Base-by-base conservation (phyloP, 768 basidiomycete genomes). In the Filobasidium wieringae region DNA sequence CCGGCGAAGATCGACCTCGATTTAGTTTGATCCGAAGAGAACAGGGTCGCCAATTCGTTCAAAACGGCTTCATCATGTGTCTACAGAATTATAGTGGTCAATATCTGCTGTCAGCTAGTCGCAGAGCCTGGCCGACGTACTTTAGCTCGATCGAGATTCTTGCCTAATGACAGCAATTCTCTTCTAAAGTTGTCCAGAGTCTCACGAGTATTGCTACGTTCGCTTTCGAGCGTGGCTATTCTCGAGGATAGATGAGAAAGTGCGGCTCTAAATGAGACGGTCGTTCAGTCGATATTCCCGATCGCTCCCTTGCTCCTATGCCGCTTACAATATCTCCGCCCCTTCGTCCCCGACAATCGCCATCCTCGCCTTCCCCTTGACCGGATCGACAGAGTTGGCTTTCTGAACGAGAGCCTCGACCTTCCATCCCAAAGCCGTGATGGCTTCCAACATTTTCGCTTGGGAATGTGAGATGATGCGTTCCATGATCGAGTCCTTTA, bases 401-500 rank as follows among this genome's bases (percentile, higher is more conserved):
- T 41, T 56, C 26, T 43, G 24, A 2, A 36, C 30, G 7, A 61
- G 26, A n/a, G 33, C 31, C 50, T 57, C 54, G 7, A 57, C 39
- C 52, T 50, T 53, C 9, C 30, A n/a, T 3, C 58, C 61, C n/a
- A 68, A 59, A 43, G 51, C 45, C 11, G 61, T 66, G 24, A 73
- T 69, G 7, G 68, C 61, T 36, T 70, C 72, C 26, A 73, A 40
- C 68, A 72, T 68, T 19, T 70, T 39, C 17, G 59, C 58, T 37
- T 69, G 69, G 2, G 68, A 69, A 58, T 71, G 71, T 31, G 64
- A 64, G 2, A 72, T 58, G 33, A 72, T 71, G 33, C 68, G 65
- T 43, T 72, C 69, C 62, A 72, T 67, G 26, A 71, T 62, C n/a
- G 55, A 47, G 19, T 51, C 43, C 29, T 49, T 31, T 2, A 36